phyloP scores from a whole-genome alignment of 2,329 filamentous ascomycete genomes.

The Whalleya microplaca region DNA sequence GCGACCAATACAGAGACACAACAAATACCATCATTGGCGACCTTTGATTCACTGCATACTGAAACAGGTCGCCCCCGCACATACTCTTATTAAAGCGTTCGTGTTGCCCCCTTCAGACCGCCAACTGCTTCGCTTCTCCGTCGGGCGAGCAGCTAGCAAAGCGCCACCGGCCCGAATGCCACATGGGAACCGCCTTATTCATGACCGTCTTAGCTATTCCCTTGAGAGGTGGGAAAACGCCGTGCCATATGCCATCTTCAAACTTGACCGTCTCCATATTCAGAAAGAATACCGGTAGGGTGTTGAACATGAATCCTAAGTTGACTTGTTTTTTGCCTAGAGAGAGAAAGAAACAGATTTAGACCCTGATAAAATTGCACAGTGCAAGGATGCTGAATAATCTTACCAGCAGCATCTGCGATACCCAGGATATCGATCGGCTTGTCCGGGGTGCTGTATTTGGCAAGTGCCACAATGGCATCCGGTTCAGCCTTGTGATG shows the following conservation, averaged over 20 bases:
- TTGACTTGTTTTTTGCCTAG: slow-evolving; percentile 23
- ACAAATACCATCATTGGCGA: too few relatives aligned
- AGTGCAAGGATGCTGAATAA: background rate
- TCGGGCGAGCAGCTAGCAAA: slow-evolving; percentile 22
- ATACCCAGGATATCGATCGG: slow-evolving; percentile 29
- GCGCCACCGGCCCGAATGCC: slow-evolving; percentile 28
- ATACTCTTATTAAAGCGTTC: too few relatives aligned
- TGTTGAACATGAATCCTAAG: slow-evolving; percentile 26
- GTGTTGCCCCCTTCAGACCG: slow-evolving; percentile 6
- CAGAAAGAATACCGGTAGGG: slow-evolving; percentile 27
- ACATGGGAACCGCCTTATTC: slow-evolving; percentile 19
- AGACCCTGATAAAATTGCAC: background rate
- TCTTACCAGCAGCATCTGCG: slow-evolving; percentile 25
- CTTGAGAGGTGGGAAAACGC: slow-evolving; percentile 25
- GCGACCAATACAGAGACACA: too few relatives aligned
- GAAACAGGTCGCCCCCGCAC: too few relatives aligned
- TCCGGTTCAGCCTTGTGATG: slow-evolving; percentile 27
- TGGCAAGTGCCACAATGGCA: slow-evolving; percentile 21
- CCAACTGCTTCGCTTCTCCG: slow-evolving; percentile 17
- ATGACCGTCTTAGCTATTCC: slow-evolving; percentile 13
- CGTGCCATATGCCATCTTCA: slow-evolving; percentile 31
- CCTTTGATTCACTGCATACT: too few relatives aligned
- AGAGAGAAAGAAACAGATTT: background rate
- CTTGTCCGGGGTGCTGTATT: slow-evolving; percentile 25
- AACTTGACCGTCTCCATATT: slow-evolving; percentile 31